phyloP scores from a whole-genome alignment of 2,329 filamentous ascomycete species.

The Chlorencoelia australis region DNA sequence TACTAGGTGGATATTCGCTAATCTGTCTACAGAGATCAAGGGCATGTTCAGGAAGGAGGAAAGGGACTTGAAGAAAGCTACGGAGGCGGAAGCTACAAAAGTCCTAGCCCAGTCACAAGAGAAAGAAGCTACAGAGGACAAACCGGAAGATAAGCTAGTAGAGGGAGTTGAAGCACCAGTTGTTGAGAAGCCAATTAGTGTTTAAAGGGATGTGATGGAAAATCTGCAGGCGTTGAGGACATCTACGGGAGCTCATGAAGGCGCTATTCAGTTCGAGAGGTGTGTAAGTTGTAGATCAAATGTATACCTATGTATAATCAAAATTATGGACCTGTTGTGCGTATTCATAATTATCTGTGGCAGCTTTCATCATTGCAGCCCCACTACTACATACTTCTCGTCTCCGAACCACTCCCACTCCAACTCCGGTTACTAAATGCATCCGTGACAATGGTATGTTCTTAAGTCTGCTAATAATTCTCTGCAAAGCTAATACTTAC shows the following conservation, averaged over 20 bases:
- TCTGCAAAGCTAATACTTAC: conserved; percentile 11
- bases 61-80: background rate
- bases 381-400: conserved; percentile 1
- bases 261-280: no score
- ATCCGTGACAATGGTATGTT: conserved; percentile 24
- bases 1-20: conserved; percentile 4
- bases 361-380: no score
- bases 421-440: conserved; percentile 10
- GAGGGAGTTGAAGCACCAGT: background rate
- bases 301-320: no score
- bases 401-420: conserved; percentile 2
- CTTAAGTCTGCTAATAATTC: conserved; percentile 2
- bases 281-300: no score
- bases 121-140: background rate
- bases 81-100: conserved; percentile 1
- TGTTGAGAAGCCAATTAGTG: no score
- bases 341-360: no score
- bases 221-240: no score
- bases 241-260: no score
- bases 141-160: background rate
- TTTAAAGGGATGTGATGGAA: no score
- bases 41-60: conserved; percentile 19
- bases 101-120: background rate
- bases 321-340: no score
- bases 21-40: conserved; percentile 22